A percentile compares a stretch with the other conserved stretches of the same genome.
These are phyloP conservation scores for Diutina ranongensis DNA, from an alignment of 1,139 yeast genomes.

Conservation along the genomic window DNA sequence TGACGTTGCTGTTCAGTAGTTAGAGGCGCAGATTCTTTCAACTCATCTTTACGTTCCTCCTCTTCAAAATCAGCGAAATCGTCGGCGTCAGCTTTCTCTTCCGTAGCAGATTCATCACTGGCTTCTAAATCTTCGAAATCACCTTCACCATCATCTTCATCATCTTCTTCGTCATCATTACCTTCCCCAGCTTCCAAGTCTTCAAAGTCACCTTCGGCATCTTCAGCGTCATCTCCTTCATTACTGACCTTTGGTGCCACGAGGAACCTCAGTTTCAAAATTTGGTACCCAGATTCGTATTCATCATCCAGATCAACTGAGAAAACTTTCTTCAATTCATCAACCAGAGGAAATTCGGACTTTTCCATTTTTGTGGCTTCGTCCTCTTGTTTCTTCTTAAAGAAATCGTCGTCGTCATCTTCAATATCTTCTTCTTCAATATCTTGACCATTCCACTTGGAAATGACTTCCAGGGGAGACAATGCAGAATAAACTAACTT, in stretches of 20 bases:
- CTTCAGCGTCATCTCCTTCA: slow-evolving; percentile 29
- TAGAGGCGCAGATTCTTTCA: slow-evolving; percentile 25
- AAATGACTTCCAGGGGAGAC: slow-evolving; percentile 62
- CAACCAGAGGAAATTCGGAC: slow-evolving; percentile 34
- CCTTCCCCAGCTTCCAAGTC: slow-evolving; percentile 19
- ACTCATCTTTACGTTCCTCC: slow-evolving; percentile 12
- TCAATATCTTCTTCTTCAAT: slow-evolving; percentile 33
- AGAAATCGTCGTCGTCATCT: slow-evolving; percentile 38
- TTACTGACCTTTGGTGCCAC: slow-evolving; percentile 49
- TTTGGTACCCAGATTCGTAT: slow-evolving; percentile 34
- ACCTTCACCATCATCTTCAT: slow-evolving; percentile 24
- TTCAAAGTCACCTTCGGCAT: slow-evolving; percentile 26
- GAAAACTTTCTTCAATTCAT: slow-evolving; percentile 46
- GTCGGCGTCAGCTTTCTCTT: slow-evolving; percentile 19
- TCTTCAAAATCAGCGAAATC: slow-evolving; percentile 16
- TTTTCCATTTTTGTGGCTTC: slow-evolving; percentile 13
- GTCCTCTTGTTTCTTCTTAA: slow-evolving; percentile 35
- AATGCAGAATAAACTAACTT: slow-evolving; percentile 69
- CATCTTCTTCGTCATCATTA: not conserved
- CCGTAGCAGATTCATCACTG: slow-evolving; percentile 23
- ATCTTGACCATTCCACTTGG: slow-evolving; percentile 55
- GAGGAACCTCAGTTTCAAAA: slow-evolving; percentile 49
- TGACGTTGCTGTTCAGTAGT: slow-evolving; percentile 63
- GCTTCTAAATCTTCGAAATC: slow-evolving; percentile 50
- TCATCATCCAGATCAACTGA: slow-evolving; percentile 16